These are phyloP conservation scores for Candida multigemmis DNA, from an alignment of 805 yeast genomes.

Conservation along the genomic window DNA sequence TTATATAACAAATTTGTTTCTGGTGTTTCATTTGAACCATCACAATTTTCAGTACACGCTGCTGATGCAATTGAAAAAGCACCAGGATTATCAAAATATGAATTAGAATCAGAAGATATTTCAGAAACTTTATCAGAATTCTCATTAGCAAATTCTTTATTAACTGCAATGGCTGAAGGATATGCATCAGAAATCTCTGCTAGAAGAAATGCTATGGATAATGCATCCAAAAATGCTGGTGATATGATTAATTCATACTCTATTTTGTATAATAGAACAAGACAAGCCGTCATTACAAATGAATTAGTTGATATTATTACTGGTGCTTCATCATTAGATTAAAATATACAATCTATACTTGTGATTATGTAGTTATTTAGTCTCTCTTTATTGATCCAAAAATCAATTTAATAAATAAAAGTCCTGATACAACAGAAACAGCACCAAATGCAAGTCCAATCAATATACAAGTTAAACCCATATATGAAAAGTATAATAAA, in stretches of 20 bases:
- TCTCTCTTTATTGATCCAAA: conserved; percentile 53
- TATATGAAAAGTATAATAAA: conserved; percentile 63
- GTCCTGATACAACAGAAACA: conserved; percentile 59
- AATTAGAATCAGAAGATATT: conserved; percentile 56
- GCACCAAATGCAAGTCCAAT: conserved; percentile 71
- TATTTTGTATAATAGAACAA: conserved; percentile 97
- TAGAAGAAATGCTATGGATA: conserved; percentile 99
- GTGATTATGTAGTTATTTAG: conserved; percentile 11
- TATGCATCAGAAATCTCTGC: conserved; percentile 97
- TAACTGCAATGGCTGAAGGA: conserved; percentile 93
- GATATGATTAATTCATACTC: conserved; percentile 96
- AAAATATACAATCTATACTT: conserved; percentile 10
- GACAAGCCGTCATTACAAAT: conserved; percentile 99
- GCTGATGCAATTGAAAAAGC: conserved; percentile 70
- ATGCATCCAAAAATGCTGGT: conserved; percentile 99
- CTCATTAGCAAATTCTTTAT: conserved; percentile 81
- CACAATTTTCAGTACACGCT: conserved; percentile 55
- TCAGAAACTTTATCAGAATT: conserved; percentile 76
- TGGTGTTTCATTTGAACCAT: conserved; percentile 87
- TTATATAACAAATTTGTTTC: conserved; percentile 82
- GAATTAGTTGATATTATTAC: conserved; percentile 99
- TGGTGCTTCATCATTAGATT: conserved; percentile 98
- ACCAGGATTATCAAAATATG: conserved; percentile 77
- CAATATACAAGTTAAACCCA: conserved; percentile 51
- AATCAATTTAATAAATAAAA: conserved; percentile 53